Conservation (phyloP, 306 rosid genomes). For the Rosa lucieae region DNA sequence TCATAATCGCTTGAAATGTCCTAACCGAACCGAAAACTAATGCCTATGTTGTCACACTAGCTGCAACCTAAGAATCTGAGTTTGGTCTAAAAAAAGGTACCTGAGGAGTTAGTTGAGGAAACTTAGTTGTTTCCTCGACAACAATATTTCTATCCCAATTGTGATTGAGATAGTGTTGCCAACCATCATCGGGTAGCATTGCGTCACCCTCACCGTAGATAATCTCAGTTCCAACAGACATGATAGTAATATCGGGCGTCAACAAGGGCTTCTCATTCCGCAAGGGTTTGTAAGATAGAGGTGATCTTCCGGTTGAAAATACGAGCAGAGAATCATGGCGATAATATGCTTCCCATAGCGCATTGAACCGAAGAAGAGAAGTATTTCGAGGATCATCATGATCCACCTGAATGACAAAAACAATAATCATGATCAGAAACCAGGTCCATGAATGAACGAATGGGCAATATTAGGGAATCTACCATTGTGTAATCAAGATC, state of each 20-base stretch:
- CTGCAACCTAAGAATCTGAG: neutral
- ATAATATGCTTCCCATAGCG: constrained; percentile 79
- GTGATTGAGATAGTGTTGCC: constrained; percentile 53
- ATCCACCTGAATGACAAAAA: constrained; percentile 55
- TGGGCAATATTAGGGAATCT: neutral
- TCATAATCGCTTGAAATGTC: constrained; percentile 28
- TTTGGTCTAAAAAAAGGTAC: constrained; percentile 26
- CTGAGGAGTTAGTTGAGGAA: constrained; percentile 68
- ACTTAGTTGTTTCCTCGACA: constrained; percentile 62
- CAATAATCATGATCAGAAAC: neutral
- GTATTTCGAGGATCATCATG: constrained; percentile 59
- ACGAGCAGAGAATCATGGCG: constrained; percentile 80
- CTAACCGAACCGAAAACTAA: too few species aligned
- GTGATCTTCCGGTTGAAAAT: constrained; percentile 89
- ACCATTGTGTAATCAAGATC: constrained; percentile 92
- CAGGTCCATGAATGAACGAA: neutral
- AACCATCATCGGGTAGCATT: constrained; percentile 47
- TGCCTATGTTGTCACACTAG: neutral
- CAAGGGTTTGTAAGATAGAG: constrained; percentile 44
- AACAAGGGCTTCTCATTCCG: constrained; percentile 61
- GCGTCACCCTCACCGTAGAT: constrained; percentile 50
- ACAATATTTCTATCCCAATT: constrained; percentile 71
- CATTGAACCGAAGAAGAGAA: constrained; percentile 68
- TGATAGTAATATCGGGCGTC: constrained; percentile 75
- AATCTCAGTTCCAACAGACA: constrained; percentile 89